A percentile compares a stretch with the other conserved stretches of the same genome.
Conservation (phyloP, 2,329 filamentous ascomycete genomes). For the Dothiorella sarmentorum region DNA sequence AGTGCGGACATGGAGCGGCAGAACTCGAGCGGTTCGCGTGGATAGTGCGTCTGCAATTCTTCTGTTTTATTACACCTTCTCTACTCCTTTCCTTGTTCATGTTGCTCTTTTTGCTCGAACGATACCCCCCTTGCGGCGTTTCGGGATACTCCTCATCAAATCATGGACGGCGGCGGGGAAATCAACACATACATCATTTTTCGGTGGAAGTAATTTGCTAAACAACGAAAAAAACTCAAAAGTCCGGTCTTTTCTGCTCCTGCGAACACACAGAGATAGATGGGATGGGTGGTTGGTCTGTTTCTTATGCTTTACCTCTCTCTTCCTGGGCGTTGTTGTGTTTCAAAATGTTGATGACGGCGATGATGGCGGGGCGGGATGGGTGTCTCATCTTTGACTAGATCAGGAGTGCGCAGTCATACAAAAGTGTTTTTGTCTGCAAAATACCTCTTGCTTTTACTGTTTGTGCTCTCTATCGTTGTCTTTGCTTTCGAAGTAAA, state of each 20-base stretch:
- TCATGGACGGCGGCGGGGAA: not conserved
- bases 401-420: not conserved
- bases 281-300: not conserved
- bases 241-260: not conserved
- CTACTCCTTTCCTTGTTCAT: not conserved
- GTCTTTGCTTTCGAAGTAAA: not conserved
- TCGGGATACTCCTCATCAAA: slow-evolving; percentile 1
- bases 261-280: not conserved
- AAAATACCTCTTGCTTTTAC: not conserved
- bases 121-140: slow-evolving; percentile 14
- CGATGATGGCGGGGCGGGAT: not conserved
- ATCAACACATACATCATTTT: not conserved
- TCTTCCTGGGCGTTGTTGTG: slow-evolving; percentile 2
- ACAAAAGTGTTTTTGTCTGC: not conserved
- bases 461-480: not conserved
- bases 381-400: not conserved
- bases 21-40: slow-evolving; percentile 12
- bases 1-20: slow-evolving; percentile 20
- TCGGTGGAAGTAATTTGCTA: not conserved
- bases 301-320: no score
- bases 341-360: not conserved
- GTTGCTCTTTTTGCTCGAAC: slow-evolving; percentile 13
- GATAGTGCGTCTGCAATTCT: not conserved
- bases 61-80: not conserved
- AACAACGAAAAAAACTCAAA: not conserved